These are phyloP conservation scores for Phytopythium montanum DNA, from an alignment of 352 stramenopile species.

Conservation along the genomic window DNA sequence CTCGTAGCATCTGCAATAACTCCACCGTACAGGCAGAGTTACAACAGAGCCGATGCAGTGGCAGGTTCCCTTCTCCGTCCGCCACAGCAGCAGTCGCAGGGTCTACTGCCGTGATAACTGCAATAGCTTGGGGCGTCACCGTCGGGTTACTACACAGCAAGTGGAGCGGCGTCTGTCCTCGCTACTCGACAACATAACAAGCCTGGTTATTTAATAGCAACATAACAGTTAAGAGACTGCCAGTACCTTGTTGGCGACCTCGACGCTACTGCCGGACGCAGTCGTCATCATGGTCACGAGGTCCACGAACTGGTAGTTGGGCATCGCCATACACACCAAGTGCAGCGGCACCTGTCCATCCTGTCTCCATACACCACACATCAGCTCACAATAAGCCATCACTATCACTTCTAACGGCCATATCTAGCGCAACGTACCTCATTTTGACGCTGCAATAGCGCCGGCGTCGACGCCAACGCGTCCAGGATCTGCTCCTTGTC, in stretches of 20 bases:
- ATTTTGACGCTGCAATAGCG: constrained; percentile 22
- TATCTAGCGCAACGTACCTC: constrained; percentile 14
- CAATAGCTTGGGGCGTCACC: constrained; percentile 37
- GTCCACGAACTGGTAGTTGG: constrained; percentile 53
- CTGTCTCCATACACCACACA: constrained; percentile 9
- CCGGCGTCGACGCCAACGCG: constrained; percentile 23
- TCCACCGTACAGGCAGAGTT: constrained; percentile 41
- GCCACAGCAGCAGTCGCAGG: constrained; percentile 27
- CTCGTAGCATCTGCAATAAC: constrained; percentile 32
- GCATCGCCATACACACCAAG: constrained; percentile 38
- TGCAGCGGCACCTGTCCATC: constrained; percentile 47
- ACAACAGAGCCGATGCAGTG: constrained; percentile 49
- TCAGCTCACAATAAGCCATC: background rate
- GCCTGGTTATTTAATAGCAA: background rate
- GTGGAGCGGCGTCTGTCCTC: constrained; percentile 49
- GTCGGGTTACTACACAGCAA: constrained; percentile 42
- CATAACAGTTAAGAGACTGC: background rate
- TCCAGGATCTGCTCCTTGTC: constrained; percentile 54
- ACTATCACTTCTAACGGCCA: background rate
- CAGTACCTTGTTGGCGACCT: constrained; percentile 37
- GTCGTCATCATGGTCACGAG: constrained; percentile 50
- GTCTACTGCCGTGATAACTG: constrained; percentile 27
- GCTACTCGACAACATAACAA: constrained; percentile 6
- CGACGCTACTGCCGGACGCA: constrained; percentile 26
- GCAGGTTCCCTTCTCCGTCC: constrained; percentile 38